phyloP scores from a whole-genome alignment of 768 basidiomycete species.

The Rhodosporidiobolus sp. region DNA sequence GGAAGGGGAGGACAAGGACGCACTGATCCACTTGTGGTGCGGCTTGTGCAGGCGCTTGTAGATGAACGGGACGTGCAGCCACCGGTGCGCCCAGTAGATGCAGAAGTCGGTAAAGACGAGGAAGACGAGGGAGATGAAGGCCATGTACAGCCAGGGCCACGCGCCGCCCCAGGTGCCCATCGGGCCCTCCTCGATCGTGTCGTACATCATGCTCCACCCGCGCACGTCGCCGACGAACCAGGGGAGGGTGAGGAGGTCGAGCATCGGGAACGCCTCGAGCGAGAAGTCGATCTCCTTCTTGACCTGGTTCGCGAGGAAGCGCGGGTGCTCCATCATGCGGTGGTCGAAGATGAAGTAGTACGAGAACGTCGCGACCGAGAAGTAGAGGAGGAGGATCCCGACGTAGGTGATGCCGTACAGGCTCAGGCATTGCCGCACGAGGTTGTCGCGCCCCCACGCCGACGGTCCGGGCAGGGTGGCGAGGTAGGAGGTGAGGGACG shows the following conservation, averaged over 20 bases:
- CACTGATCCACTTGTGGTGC: conserved; percentile 97
- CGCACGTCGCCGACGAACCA: conserved; percentile 91
- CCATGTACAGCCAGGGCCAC: conserved; percentile 40
- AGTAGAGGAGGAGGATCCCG: conserved; percentile 82
- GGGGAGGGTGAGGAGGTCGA: conserved; percentile 80
- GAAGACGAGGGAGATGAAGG: conserved; percentile 52
- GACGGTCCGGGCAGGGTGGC: conserved; percentile 21
- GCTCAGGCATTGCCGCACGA: conserved; percentile 66
- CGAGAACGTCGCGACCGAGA: conserved; percentile 77
- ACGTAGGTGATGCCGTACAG: conserved; percentile 67
- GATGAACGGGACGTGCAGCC: conserved; percentile 74
- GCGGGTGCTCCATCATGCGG: conserved; percentile 76
- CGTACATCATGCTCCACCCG: conserved; percentile 76
- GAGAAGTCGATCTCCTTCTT: conserved; percentile 68
- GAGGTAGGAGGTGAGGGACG: conserved; percentile 16
- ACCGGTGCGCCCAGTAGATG: conserved; percentile 96
- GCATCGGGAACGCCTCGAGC: conserved; percentile 72
- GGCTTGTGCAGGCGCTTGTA: conserved; percentile 96
- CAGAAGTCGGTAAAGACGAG: conserved; percentile 83
- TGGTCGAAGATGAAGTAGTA: conserved; percentile 88
- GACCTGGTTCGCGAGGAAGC: conserved; percentile 83
- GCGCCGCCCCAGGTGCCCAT: conserved; percentile 41
- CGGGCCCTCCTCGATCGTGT: conserved; percentile 65
- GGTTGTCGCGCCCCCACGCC: conserved; percentile 19
- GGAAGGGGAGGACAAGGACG: conserved; percentile 48